Base-by-base conservation (phyloP, 257 asterid genomes). In the Solanum piurae region DNA sequence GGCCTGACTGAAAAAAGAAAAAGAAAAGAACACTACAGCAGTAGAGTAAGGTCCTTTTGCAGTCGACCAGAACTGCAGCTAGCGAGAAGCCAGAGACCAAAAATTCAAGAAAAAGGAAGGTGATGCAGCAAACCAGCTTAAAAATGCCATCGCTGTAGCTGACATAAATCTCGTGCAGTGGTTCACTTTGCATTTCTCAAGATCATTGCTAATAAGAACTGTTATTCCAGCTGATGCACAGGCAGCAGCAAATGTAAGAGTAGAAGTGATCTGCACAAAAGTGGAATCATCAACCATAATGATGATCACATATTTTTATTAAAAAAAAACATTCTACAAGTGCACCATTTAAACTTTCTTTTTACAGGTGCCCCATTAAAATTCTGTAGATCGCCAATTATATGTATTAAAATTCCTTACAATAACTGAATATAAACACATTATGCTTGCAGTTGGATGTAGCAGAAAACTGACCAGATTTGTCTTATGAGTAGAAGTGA, bases 191-290 rank as follows among this genome's bases (percentile, higher is more conserved):
- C 99, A 96, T 83, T 85, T 93, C 29, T 91, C 93, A 25, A 95
- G 92, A 87, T 96, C 99, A 20, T 96, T 96, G 64, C 98, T 95
- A 55, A 96, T 94, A 60, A 95, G 95, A 88, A 94, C 98, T 3
- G 99, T 96, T 90, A 95, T 94, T 52, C 99, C 98, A 85, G 99
- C 99, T 4, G 99, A 94, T 9, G 98, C 96, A 89, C 97, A 94
- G 9, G 99, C 99, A 86, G 98, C 98, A 75, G 98, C 96, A 89
- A 96, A 96, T 86, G 99, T 96, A 85, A 96, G 91, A 27, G 96
- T 96, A 5, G 99, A 95, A 27, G 98, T 95, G 86, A 96, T 86
- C 83, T 74, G 83, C 93, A 91, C 72, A 37, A 73, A 68, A 86
- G 72, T 18, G 86, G 18, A 72, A 16, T 52, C 69, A 84, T 40